Evolutionary conservation across 805 yeast genomes (phyloP).

Genomic region (Millerago galiae): DNA sequence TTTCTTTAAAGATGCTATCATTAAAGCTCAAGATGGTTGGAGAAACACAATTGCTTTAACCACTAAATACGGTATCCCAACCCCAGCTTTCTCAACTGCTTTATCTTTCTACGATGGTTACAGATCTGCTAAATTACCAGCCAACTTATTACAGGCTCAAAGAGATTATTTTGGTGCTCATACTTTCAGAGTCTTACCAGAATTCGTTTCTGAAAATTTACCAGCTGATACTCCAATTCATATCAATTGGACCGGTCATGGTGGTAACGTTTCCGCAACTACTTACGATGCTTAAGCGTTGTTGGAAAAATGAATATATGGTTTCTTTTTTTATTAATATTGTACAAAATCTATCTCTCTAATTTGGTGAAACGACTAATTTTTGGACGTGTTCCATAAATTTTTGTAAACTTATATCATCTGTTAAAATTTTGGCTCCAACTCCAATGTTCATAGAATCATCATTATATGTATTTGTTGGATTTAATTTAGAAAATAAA

Average conservation of each 20-base stretch:
- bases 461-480: slow-evolving; percentile 49
- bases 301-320: neutral
- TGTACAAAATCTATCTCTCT: neutral
- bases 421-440: slow-evolving; percentile 45
- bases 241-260: slow-evolving; percentile 98
- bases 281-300: slow-evolving; percentile 76
- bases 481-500: slow-evolving; percentile 62
- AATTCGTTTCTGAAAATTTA: slow-evolving; percentile 65
- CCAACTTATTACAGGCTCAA: slow-evolving; percentile 98
- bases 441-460: slow-evolving; percentile 27
- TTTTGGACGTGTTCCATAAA: slow-evolving; percentile 32
- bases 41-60: slow-evolving; percentile 79
- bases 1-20: slow-evolving; percentile 87
- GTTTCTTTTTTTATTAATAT: neutral
- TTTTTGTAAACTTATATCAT: slow-evolving; percentile 33
- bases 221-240: slow-evolving; percentile 83
- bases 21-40: slow-evolving; percentile 95
- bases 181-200: slow-evolving; percentile 94
- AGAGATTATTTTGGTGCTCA: slow-evolving; percentile 99
- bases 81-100: slow-evolving; percentile 97
- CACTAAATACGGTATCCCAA: slow-evolving; percentile 84
- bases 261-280: slow-evolving; percentile 95
- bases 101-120: slow-evolving; percentile 97
- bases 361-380: slow-evolving; percentile 16
- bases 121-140: slow-evolving; percentile 94